Percentiles rank a stretch among this genome's conserved stretches.
Conservation (phyloP, 768 basidiomycete genomes). For the Boletus vermiculosoides region DNA sequence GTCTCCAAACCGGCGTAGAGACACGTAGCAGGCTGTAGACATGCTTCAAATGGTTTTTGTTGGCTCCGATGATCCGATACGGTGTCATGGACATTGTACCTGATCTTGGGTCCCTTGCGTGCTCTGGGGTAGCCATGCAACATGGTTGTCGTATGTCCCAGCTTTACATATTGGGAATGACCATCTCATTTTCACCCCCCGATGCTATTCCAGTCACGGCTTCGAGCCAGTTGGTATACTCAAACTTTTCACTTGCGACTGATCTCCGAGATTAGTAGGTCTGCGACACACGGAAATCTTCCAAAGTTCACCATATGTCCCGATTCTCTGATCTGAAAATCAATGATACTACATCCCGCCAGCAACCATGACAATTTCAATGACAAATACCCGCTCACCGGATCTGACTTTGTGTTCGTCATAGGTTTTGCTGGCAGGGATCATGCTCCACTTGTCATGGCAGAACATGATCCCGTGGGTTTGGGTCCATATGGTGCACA, state of each 20-base stretch:
- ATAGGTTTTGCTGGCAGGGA: slow-evolving; percentile 2
- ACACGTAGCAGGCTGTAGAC: neutral
- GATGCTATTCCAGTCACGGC: neutral
- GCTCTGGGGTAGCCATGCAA: neutral
- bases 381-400: neutral
- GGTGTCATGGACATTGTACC: neutral
- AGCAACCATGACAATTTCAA: neutral
- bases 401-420: neutral
- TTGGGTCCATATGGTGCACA: neutral
- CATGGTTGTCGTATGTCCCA: neutral
- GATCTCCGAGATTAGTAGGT: neutral
- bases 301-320: neutral
- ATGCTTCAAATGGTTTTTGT: neutral
- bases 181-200: no score
- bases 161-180: neutral
- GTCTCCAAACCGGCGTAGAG: neutral
- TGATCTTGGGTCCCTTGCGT: neutral
- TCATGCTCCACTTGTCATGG: neutral
- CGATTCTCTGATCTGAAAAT: neutral
- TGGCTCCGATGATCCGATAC: neutral
- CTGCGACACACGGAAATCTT: neutral
- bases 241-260: neutral
- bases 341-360: neutral
- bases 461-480: neutral
- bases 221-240: neutral